Evolutionary conservation across 2,329 filamentous ascomycete species (phyloP).

Genomic region (Cyphellophora europaea): DNA sequence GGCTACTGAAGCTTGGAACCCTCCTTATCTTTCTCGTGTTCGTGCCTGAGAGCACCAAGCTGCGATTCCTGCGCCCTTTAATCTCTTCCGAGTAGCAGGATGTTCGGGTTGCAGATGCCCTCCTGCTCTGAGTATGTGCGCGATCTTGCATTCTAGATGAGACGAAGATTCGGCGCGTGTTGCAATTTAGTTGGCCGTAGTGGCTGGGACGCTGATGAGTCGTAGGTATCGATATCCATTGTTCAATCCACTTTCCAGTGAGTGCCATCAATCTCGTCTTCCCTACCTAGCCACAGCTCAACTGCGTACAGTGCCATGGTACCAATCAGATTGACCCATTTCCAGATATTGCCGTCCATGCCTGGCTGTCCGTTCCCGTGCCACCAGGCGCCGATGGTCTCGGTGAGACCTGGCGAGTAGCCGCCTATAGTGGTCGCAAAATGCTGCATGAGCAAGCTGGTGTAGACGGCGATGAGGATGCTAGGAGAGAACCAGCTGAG

Average conservation of each 20-base stretch:
- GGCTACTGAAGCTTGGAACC: no score
- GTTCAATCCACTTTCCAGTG: conserved; percentile 91
- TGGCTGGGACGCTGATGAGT: no score
- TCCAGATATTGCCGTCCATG: conserved; percentile 77
- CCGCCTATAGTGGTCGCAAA: conserved; percentile 64
- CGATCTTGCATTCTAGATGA: no score
- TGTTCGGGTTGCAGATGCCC: no score
- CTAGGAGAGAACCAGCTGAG: conserved; percentile 91
- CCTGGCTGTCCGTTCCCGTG: conserved; percentile 62
- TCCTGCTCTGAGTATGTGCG: no score
- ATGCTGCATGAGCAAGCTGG: conserved; percentile 88
- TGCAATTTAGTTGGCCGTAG: no score
- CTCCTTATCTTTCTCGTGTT: no score
- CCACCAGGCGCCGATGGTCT: conserved; percentile 66
- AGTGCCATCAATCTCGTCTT: conserved; percentile 62
- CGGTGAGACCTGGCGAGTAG: conserved; percentile 37
- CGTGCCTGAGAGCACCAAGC: no score
- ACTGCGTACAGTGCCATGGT: conserved; percentile 87
- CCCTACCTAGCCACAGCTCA: conserved; percentile 77
- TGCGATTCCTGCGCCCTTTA: no score
- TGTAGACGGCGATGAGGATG: conserved; percentile 92
- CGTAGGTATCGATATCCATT: no score
- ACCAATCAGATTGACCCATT: conserved; percentile 84
- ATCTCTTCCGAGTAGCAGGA: no score
- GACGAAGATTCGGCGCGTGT: no score